A percentile compares a stretch with the other conserved stretches of the same genome.
Conservation (phyloP, 2,329 filamentous ascomycete genomes). For the Graphilbum ipis-grandicollis region DNA sequence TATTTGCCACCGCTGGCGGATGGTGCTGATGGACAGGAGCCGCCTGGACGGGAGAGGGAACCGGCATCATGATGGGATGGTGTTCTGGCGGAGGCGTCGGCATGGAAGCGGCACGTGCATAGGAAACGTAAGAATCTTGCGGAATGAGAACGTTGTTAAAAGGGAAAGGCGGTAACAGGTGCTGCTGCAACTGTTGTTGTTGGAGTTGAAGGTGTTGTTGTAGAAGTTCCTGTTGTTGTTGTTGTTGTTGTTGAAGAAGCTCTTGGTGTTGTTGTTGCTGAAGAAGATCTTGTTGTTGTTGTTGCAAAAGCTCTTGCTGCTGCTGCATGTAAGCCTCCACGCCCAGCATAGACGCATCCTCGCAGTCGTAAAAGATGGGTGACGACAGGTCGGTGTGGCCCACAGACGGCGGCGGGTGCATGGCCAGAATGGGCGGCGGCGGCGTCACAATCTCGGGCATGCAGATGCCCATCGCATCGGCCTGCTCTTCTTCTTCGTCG, state of each 20-base stretch:
- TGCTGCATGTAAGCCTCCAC: conserved; percentile 1
- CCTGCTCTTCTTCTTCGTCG: conserved; percentile 16
- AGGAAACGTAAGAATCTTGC: conserved; percentile 1
- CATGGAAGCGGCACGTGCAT: conserved; percentile 8
- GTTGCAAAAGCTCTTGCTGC: conserved; percentile 15
- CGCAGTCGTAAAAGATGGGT: conserved; percentile 24
- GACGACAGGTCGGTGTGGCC: background rate
- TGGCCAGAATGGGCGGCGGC: conserved; percentile 14
- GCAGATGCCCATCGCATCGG: conserved; percentile 26
- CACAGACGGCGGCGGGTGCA: conserved; percentile 3
- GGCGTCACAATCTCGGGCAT: conserved; percentile 20
- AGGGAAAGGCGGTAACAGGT: background rate
- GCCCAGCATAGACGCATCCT: conserved; percentile 21
- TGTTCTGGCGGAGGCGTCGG: background rate
- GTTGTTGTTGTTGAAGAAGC: background rate
- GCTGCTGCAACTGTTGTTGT: background rate
- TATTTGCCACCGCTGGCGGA: background rate
- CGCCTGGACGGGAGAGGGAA: too few relatives aligned
- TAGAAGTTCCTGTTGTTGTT: background rate
- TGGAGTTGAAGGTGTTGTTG: background rate
- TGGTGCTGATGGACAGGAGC: too few relatives aligned
- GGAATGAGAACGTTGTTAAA: background rate
- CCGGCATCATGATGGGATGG: background rate
- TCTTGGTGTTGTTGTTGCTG: conserved; percentile 14
- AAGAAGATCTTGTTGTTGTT: conserved; percentile 13